phyloP scores from a whole-genome alignment of 176 grass and related monocot species.

The Pharus latifolius region DNA sequence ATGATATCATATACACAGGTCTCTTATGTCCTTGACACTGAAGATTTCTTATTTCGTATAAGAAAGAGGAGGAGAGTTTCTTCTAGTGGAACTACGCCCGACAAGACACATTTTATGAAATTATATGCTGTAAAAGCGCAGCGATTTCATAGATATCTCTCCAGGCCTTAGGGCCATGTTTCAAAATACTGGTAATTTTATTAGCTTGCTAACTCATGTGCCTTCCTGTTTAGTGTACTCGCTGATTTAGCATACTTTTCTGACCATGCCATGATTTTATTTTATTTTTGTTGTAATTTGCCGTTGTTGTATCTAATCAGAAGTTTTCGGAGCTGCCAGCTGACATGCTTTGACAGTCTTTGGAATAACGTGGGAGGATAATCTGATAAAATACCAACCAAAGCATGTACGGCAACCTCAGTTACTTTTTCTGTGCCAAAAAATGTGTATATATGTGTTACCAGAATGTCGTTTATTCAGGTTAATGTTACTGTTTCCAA shows the following conservation, averaged over 20 bases:
- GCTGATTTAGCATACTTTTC: too few relatives aligned
- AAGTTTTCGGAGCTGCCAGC: too few relatives aligned
- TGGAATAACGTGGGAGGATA: background rate
- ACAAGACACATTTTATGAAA: background rate
- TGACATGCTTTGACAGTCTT: background rate
- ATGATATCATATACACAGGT: conserved; percentile 19
- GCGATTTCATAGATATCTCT: conserved; percentile 23
- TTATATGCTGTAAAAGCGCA: conserved; percentile 9
- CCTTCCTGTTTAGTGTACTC: background rate
- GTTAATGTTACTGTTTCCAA: background rate
- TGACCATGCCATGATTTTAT: too few relatives aligned
- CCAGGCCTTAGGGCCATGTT: conserved; percentile 8
- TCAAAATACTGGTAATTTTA: conserved; percentile 21
- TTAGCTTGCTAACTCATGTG: background rate
- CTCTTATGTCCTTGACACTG: conserved; percentile 63
- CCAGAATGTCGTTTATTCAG: background rate
- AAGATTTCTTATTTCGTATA: conserved; percentile 51
- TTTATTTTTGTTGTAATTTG: background rate
- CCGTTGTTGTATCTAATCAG: background rate
- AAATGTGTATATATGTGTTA: conserved; percentile 12
- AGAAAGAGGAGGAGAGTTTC: conserved; percentile 40
- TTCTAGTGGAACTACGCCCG: background rate
- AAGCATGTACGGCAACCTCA: background rate
- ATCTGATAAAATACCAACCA: conserved; percentile 2
- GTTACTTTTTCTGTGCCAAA: background rate